These are phyloP conservation scores for Phoma sp. DNA, from an alignment of 2,329 filamentous ascomycete genomes.

Conservation along the genomic window DNA sequence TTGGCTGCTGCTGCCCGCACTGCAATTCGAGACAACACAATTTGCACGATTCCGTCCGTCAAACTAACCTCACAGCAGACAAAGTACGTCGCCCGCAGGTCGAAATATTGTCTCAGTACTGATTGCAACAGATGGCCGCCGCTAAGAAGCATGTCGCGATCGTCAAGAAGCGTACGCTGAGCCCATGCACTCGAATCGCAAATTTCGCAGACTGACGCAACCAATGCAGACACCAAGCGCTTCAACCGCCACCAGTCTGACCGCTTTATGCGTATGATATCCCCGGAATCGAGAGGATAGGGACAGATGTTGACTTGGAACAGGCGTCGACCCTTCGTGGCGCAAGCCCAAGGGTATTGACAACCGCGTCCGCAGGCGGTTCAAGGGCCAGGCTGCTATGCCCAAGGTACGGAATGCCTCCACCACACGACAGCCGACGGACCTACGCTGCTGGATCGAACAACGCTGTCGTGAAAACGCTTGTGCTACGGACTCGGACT, in stretches of 20 bases:
- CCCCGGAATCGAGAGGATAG: slow-evolving; percentile 14
- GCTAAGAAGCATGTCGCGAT: slow-evolving; percentile 99
- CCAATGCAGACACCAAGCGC: slow-evolving; percentile 77
- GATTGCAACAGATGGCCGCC: slow-evolving; percentile 81
- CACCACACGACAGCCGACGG: slow-evolving; percentile 7
- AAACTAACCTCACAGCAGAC: slow-evolving; percentile 47
- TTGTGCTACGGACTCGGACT: slow-evolving; percentile 29
- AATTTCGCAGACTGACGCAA: slow-evolving; percentile 43
- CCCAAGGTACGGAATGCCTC: slow-evolving; percentile 77
- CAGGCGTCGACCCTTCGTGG: slow-evolving; percentile 80
- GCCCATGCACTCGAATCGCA: slow-evolving; percentile 28
- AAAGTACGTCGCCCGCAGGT: slow-evolving; percentile 41
- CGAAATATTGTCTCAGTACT: slow-evolving; percentile 25
- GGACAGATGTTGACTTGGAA: slow-evolving; percentile 37
- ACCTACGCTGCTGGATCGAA: background rate
- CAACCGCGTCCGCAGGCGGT: slow-evolving; percentile 94
- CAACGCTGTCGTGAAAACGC: background rate
- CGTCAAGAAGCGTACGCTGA: slow-evolving; percentile 98
- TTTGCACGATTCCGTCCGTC: slow-evolving; percentile 26
- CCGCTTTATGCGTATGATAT: slow-evolving; percentile 77
- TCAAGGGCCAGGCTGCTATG: slow-evolving; percentile 95
- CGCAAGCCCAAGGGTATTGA: slow-evolving; percentile 99
- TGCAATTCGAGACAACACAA: slow-evolving; percentile 16
- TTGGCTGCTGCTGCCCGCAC: slow-evolving; percentile 27
- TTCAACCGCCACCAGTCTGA: slow-evolving; percentile 99